Conservation (phyloP, 352 stramenopile genomes). For the Plasmopara muralis region DNA sequence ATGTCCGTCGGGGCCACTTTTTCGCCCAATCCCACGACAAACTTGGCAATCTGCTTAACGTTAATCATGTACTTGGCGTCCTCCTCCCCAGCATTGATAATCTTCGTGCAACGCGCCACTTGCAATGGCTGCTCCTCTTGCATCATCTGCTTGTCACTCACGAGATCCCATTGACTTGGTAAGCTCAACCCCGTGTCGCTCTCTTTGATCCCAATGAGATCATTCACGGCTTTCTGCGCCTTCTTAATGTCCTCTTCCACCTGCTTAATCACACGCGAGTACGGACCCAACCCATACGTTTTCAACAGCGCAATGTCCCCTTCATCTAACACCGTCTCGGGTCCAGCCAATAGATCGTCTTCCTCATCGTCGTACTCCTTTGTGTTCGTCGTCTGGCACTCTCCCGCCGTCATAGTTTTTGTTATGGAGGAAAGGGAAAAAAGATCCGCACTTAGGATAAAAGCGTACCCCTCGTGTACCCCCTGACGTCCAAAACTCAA, state of each 20-base stretch:
- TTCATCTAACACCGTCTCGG: constrained; percentile 84
- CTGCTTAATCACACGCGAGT: constrained; percentile 94
- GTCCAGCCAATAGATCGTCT: constrained; percentile 74
- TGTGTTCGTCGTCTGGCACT: constrained; percentile 95
- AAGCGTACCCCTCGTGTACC: too few species aligned
- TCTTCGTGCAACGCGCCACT: constrained; percentile 95
- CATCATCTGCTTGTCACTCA: constrained; percentile 99
- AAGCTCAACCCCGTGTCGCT: constrained; percentile 98
- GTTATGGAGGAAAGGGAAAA: neutral
- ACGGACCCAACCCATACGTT: constrained; percentile 97
- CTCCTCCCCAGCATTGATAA: constrained; percentile 91
- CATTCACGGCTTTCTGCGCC: constrained; percentile 89
- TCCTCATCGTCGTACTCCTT: constrained; percentile 94
- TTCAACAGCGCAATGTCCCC: constrained; percentile 98
- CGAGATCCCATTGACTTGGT: constrained; percentile 98
- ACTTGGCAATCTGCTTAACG: constrained; percentile 99
- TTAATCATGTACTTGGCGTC: constrained; percentile 99
- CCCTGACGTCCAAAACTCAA: too few species aligned
- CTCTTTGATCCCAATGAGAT: constrained; percentile 97
- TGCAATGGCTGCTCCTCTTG: constrained; percentile 96
- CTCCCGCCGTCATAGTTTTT: constrained; percentile 47
- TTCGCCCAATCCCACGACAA: constrained; percentile 97
- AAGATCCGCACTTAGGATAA: too few species aligned
- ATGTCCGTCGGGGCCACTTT: constrained; percentile 99
- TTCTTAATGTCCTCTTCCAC: constrained; percentile 99